Percentiles rank a stretch among this genome's conserved stretches.
These are phyloP conservation scores for Hypoxylon trugodes DNA, from an alignment of 495 filamentous ascomycete genomes.

Conservation along the genomic window DNA sequence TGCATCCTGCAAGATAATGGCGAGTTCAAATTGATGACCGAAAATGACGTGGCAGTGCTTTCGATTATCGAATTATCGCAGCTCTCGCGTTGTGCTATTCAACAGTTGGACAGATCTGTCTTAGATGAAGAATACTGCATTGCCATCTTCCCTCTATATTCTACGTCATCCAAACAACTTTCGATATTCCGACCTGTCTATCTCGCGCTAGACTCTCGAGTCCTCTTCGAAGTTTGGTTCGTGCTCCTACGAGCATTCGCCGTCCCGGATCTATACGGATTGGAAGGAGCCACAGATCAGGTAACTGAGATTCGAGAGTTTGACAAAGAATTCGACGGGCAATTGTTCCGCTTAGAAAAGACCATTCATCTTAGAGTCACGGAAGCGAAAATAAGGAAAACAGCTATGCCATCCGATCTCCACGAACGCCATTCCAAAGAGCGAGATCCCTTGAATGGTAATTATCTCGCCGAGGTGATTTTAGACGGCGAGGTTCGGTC, in stretches of 20 bases:
- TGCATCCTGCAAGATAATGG: conserved; percentile 96
- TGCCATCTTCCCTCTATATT: conserved; percentile 86
- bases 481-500: conserved; percentile 89
- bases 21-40: conserved; percentile 87
- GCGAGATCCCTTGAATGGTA: conserved; percentile 52
- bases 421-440: conserved; percentile 48
- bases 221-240: conserved; percentile 96
- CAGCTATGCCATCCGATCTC: conserved; percentile 42
- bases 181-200: conserved; percentile 79
- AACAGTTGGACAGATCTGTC: conserved; percentile 89
- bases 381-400: conserved; percentile 63
- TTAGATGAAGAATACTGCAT: conserved; percentile 94
- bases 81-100: conserved; percentile 86
- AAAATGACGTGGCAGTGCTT: conserved; percentile 79
- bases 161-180: conserved; percentile 67
- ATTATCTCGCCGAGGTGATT: conserved; percentile 91
- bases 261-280: conserved; percentile 88
- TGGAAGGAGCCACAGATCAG: conserved; percentile 48
- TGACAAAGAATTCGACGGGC: conserved; percentile 49
- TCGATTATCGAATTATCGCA: conserved; percentile 89
- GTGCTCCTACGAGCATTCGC: conserved; percentile 92
- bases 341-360: conserved; percentile 67
- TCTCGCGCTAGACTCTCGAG: conserved; percentile 83
- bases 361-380: conserved; percentile 63
- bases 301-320: conserved; percentile 53